Conservation (phyloP, 2,329 filamentous ascomycete species). For the Paramyrothecium sp. region DNA sequence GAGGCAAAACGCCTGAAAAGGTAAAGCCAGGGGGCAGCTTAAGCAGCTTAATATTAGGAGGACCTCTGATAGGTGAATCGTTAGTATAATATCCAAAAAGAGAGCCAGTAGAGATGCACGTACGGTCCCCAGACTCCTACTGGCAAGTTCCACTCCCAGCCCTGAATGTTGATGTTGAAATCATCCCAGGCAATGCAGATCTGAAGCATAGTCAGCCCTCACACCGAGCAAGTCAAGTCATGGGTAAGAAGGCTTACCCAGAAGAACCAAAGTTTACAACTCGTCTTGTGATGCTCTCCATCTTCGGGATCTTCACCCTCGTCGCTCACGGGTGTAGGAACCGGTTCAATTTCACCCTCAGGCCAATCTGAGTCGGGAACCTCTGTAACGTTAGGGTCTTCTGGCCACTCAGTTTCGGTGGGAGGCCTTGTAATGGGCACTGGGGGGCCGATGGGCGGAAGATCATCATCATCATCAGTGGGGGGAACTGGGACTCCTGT, state of each 20-base stretch:
- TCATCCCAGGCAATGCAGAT: background rate
- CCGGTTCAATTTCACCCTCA: background rate
- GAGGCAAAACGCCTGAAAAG: background rate
- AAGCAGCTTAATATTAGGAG: background rate
- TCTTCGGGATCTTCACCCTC: background rate
- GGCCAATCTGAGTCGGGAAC: background rate
- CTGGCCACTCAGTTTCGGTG: background rate
- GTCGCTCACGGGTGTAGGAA: background rate
- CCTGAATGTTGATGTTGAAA: background rate
- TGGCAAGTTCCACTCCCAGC: background rate
- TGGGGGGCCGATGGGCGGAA: background rate
- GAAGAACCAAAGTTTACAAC: background rate
- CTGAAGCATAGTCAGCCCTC: background rate
- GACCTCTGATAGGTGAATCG: background rate
- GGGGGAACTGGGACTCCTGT: background rate
- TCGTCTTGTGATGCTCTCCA: background rate
- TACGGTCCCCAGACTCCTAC: background rate
- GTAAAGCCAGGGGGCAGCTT: background rate
- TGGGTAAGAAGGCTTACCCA: background rate
- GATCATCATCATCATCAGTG: background rate
- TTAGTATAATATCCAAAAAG: background rate
- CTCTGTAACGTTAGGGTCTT: no score
- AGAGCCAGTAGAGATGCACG: background rate
- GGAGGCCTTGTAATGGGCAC: background rate
- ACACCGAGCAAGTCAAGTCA: background rate